Evolutionary conservation across 352 stramenopile genomes (phyloP).

Genomic region (Sclerospora graminicola): DNA sequence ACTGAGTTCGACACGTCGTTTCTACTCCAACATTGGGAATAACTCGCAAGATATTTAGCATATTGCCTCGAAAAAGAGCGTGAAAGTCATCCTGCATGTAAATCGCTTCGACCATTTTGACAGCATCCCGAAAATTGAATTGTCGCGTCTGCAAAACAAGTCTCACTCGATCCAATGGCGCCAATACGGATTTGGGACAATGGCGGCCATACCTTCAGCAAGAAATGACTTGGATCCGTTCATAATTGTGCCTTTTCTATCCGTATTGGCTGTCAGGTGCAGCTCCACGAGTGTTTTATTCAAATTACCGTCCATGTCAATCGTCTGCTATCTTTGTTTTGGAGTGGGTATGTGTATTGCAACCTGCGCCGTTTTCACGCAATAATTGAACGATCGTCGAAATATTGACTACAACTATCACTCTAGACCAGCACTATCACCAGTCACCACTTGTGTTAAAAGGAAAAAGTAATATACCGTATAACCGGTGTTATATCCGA

Average conservation of each 20-base stretch:
- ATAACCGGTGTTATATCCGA: no score
- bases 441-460: no score
- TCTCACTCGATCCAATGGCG: slow-evolving; percentile 74
- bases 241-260: slow-evolving; percentile 36
- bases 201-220: slow-evolving; percentile 55
- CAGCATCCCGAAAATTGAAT: slow-evolving; percentile 71
- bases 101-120: slow-evolving; percentile 45
- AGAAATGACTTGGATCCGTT: slow-evolving; percentile 80
- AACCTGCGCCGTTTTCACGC: slow-evolving; percentile 2
- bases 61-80: slow-evolving; percentile 62
- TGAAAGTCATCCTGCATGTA: slow-evolving; percentile 60
- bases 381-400: slow-evolving; percentile 26
- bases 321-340: slow-evolving; percentile 17
- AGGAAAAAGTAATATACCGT: no score
- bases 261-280: slow-evolving; percentile 1
- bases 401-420: no score
- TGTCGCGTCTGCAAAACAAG: slow-evolving; percentile 69
- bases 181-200: slow-evolving; percentile 64
- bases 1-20: slow-evolving; percentile 48
- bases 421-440: no score
- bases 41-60: slow-evolving; percentile 71
- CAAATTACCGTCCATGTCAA: slow-evolving; percentile 7
- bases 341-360: not conserved
- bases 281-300: slow-evolving; percentile 8
- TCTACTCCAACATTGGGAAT: slow-evolving; percentile 51